phyloP scores from a whole-genome alignment of 208 protist species.

The Trypanosoma congolense region DNA sequence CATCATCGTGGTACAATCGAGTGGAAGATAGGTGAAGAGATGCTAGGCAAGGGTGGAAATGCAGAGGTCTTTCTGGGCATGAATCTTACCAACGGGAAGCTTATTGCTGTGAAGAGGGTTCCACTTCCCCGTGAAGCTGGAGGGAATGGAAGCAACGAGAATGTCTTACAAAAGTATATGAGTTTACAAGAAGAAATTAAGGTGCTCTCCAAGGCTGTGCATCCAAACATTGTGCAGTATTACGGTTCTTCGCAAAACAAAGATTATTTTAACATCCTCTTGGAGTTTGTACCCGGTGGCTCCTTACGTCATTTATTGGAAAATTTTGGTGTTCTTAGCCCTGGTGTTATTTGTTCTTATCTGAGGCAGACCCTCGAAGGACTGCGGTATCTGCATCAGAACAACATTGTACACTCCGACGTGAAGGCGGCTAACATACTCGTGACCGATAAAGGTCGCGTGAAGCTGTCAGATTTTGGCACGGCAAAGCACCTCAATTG shows the following conservation, averaged over 20 bases:
- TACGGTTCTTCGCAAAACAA: conserved; percentile 79
- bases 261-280: conserved; percentile 87
- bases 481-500: conserved; percentile 73
- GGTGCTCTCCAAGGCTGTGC: conserved; percentile 81
- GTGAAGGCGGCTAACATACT: conserved; percentile 91
- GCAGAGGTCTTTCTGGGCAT: conserved; percentile 88
- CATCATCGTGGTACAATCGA: conserved; percentile 73
- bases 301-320: conserved; percentile 85
- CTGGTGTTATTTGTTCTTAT: conserved; percentile 79
- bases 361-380: conserved; percentile 78
- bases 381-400: conserved; percentile 79
- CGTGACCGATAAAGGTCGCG: conserved; percentile 78
- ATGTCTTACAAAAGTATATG: conserved; percentile 76
- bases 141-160: conserved; percentile 36
- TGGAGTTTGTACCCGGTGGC: conserved; percentile 88
- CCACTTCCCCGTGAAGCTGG: conserved; percentile 42
- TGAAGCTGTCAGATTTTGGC: conserved; percentile 89
- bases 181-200: conserved; percentile 87
- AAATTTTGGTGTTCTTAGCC: conserved; percentile 85
- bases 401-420: conserved; percentile 88
- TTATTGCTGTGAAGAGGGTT: conserved; percentile 89
- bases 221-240: conserved; percentile 91
- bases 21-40: conserved; percentile 88
- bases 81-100: conserved; percentile 85
- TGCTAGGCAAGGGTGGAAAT: conserved; percentile 88